phyloP scores from a whole-genome alignment of 306 rosid genomes.

The Abrus pulchellus region DNA sequence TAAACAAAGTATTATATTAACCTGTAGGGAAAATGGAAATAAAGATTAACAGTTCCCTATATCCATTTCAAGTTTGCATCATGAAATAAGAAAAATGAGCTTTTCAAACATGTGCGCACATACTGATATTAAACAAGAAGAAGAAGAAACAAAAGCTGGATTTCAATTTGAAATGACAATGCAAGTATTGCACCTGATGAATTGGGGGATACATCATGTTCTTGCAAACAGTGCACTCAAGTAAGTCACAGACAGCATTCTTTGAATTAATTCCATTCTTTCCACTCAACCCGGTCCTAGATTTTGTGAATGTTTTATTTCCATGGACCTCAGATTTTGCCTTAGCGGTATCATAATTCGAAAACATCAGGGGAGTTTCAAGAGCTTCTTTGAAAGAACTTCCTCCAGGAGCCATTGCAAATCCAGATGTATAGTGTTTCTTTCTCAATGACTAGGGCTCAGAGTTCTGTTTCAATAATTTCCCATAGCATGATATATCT shows the following conservation, averaged over 20 bases:
- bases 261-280: conserved; percentile 70
- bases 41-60: conserved; percentile 1
- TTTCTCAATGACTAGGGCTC: conserved; percentile 37
- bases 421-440: conserved; percentile 50
- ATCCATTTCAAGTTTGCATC: conserved; percentile 11
- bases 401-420: conserved; percentile 77
- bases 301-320: conserved; percentile 55
- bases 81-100: background rate
- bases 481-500: conserved; percentile 42
- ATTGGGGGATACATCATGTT: conserved; percentile 95
- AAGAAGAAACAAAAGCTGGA: too few relatives aligned
- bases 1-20: background rate
- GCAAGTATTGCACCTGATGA: conserved; percentile 72
- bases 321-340: conserved; percentile 66
- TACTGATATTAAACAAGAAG: too few relatives aligned
- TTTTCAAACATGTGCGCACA: background rate
- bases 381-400: conserved; percentile 73
- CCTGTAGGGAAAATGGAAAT: background rate
- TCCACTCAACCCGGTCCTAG: conserved; percentile 56
- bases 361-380: conserved; percentile 60
- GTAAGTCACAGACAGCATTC: conserved; percentile 85
- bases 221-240: conserved; percentile 87
- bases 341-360: conserved; percentile 66
- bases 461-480: conserved; percentile 24
- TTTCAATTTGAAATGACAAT: background rate